These are phyloP conservation scores for Silene coronaria DNA, from an alignment of 179 eudicot genomes.

Conservation along the genomic window DNA sequence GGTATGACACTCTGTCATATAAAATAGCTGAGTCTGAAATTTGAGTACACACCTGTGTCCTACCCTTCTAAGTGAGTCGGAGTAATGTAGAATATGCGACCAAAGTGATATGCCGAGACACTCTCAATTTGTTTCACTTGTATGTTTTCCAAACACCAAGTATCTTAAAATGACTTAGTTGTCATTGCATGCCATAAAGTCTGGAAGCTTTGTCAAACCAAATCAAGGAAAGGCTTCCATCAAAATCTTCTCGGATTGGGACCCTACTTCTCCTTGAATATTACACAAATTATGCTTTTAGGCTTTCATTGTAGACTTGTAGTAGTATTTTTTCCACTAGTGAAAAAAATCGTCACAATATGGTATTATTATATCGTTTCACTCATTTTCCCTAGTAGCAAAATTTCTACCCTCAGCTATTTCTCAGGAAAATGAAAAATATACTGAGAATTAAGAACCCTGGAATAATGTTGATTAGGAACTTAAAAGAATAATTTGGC, in stretches of 20 bases:
- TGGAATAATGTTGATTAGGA: background rate
- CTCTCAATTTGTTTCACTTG: background rate
- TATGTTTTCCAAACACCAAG: too few species aligned
- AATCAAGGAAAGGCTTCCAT: conserved; percentile 45
- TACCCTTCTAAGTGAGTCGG: too few species aligned
- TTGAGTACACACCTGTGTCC: too few species aligned
- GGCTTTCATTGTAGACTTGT: background rate
- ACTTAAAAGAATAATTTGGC: too few species aligned
- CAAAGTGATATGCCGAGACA: too few species aligned
- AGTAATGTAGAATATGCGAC: too few species aligned
- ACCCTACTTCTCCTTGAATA: conserved; percentile 23
- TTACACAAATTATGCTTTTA: background rate
- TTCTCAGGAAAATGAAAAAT: too few species aligned
- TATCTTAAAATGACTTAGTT: conserved; percentile 36
- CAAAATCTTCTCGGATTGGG: conserved; percentile 56
- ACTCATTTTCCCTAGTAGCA: background rate
- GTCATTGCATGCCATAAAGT: conserved; percentile 34
- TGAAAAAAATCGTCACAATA: background rate
- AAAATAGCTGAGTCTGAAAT: too few species aligned
- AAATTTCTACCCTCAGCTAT: background rate
- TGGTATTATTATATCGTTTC: background rate
- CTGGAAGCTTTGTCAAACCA: conserved; percentile 43
- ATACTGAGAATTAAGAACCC: background rate
- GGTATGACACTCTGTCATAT: too few species aligned
- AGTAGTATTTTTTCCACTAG: background rate